Conservation (phyloP, 306 rosid genomes). For the Quercus dentata region DNA sequence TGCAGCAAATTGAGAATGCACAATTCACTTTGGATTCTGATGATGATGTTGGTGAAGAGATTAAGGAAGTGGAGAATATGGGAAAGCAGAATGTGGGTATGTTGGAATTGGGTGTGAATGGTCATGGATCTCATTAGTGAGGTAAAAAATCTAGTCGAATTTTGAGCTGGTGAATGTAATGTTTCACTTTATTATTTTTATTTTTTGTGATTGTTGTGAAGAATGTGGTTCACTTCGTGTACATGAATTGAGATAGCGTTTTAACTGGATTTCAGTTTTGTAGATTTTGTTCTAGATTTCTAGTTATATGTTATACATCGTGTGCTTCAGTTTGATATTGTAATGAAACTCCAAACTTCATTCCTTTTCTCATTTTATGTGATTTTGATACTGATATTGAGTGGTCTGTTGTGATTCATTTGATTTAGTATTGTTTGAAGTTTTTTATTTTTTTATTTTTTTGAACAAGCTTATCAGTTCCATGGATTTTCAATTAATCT, state of each 20-base stretch:
- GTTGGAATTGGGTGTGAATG: slow-evolving; percentile 48
- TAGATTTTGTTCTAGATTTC: slow-evolving; percentile 15
- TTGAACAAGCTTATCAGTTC: background rate
- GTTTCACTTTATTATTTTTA: background rate
- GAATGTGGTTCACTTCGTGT: slow-evolving; percentile 15
- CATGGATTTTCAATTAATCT: background rate
- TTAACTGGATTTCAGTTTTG: slow-evolving; percentile 4
- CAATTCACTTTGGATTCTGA: slow-evolving; percentile 77
- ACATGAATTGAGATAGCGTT: slow-evolving; percentile 18
- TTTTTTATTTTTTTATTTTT: no score
- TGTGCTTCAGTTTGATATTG: background rate
- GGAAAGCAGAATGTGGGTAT: slow-evolving; percentile 31
- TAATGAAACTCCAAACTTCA: background rate
- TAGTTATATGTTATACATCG: background rate
- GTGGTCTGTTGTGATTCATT: background rate
- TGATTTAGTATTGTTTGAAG: background rate
- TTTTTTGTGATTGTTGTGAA: background rate
- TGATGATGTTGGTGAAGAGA: slow-evolving; percentile 30
- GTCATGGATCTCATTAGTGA: slow-evolving; percentile 40
- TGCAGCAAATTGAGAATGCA: slow-evolving; percentile 39
- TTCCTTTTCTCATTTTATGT: slow-evolving; percentile 1
- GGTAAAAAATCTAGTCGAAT: slow-evolving; percentile 12
- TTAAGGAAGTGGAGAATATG: slow-evolving; percentile 31
- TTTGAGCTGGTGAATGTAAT: slow-evolving; percentile 11
- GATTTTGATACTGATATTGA: background rate